These are phyloP conservation scores for Penicillium arizonense DNA, from an alignment of 495 filamentous ascomycete genomes.

Conservation along the genomic window DNA sequence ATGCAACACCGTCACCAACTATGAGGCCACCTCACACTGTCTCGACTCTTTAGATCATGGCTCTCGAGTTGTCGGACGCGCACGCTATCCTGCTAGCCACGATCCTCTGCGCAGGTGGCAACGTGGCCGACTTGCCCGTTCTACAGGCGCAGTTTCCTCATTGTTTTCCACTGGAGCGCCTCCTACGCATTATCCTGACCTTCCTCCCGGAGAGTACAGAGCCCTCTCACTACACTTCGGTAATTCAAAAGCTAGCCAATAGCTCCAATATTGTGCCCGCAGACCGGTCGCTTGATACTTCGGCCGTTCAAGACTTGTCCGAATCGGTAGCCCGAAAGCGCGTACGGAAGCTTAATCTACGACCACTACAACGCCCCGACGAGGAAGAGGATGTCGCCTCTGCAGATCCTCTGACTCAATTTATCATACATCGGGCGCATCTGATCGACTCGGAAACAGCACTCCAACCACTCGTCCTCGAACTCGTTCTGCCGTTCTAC, in stretches of 20 bases:
- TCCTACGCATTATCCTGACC: constrained; percentile 79
- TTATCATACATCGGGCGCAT: constrained; percentile 73
- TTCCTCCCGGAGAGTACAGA: constrained; percentile 77
- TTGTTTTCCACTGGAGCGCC: constrained; percentile 61
- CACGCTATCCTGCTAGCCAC: constrained; percentile 50
- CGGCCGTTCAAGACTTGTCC: constrained; percentile 59
- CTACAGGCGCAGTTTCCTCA: constrained; percentile 59
- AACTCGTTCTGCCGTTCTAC: constrained; percentile 73
- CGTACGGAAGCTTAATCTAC: constrained; percentile 67
- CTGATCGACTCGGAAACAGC: constrained; percentile 78
- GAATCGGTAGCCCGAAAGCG: constrained; percentile 65
- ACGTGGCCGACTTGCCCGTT: constrained; percentile 60
- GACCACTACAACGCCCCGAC: constrained; percentile 54
- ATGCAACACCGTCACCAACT: constrained; percentile 26
- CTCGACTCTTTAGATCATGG: constrained; percentile 28
- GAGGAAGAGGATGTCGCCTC: constrained; percentile 41
- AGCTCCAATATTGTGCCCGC: constrained; percentile 32
- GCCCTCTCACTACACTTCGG: constrained; percentile 60
- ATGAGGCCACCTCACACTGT: constrained; percentile 19
- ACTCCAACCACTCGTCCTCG: constrained; percentile 67
- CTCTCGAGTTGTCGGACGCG: constrained; percentile 45
- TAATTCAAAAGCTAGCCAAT: constrained; percentile 55
- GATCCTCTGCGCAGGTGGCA: constrained; percentile 44
- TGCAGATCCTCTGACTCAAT: constrained; percentile 61
- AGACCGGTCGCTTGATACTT: constrained; percentile 49